Percentiles rank a stretch among this genome's conserved stretches.
Evolutionary conservation across 2,329 filamentous ascomycete genomes (phyloP).

Genomic region (Aspergillus phoenicis): DNA sequence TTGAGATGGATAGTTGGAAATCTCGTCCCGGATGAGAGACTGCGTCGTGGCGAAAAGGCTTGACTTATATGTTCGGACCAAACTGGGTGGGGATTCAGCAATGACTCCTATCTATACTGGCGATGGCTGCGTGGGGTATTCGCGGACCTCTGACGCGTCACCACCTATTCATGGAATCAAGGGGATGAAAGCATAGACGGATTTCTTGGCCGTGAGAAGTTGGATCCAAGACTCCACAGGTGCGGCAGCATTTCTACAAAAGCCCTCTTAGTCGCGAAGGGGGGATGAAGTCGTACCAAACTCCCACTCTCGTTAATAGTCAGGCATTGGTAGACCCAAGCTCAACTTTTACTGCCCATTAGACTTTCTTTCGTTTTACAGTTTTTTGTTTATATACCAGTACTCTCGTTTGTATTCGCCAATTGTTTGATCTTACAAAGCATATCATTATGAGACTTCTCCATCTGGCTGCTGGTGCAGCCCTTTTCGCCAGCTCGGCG

Average conservation of each 20-base stretch:
- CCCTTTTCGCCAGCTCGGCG: conserved; percentile 48
- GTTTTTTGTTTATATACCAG: neutral
- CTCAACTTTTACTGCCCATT: neutral
- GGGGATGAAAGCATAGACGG: neutral
- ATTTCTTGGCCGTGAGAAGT: neutral
- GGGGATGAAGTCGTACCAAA: neutral
- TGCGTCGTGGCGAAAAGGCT: too few relatives aligned
- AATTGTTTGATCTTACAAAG: neutral
- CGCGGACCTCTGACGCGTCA: neutral
- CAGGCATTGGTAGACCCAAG: neutral
- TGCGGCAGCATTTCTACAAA: neutral
- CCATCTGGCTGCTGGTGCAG: conserved; percentile 24
- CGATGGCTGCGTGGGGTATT: neutral
- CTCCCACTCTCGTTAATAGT: neutral
- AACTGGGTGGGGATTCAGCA: neutral
- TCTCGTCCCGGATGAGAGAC: too few relatives aligned
- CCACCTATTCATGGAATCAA: neutral
- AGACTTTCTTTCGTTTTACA: neutral
- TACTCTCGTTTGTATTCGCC: neutral
- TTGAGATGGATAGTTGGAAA: neutral
- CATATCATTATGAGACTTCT: neutral
- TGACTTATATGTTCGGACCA: too few relatives aligned
- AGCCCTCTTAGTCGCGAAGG: neutral
- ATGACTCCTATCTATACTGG: neutral
- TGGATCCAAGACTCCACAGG: neutral